phyloP scores from a whole-genome alignment of 257 asterid genomes.

The Forsythia suspensa region DNA sequence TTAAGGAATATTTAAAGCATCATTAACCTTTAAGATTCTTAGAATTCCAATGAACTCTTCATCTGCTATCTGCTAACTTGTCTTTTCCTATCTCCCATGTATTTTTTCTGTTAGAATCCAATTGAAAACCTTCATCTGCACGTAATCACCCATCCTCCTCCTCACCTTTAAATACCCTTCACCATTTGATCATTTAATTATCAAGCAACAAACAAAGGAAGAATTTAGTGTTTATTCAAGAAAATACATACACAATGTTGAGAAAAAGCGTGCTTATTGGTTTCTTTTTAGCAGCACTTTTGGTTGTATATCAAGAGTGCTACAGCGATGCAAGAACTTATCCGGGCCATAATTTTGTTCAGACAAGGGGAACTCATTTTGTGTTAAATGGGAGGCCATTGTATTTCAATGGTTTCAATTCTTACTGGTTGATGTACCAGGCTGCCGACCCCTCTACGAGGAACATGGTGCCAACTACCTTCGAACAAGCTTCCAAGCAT shows the following conservation, averaged over 20 bases:
- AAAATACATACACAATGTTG: constrained; percentile 22
- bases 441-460: constrained; percentile 45
- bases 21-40: neutral
- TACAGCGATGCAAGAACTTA: constrained; percentile 20
- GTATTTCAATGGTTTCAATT: constrained; percentile 57
- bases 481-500: constrained; percentile 37
- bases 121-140: neutral
- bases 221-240: neutral
- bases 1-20: neutral
- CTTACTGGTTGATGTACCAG: constrained; percentile 64
- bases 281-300: constrained; percentile 19
- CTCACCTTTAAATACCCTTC: neutral
- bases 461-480: constrained; percentile 42
- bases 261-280: constrained; percentile 10
- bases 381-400: constrained; percentile 39
- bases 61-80: neutral
- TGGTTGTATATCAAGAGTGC: neutral
- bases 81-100: neutral
- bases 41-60: neutral
- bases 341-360: constrained; percentile 17
- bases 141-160: neutral
- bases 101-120: neutral
- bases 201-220: neutral
- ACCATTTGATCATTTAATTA: neutral
- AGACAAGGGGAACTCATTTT: constrained; percentile 40